Conservation (phyloP, 2,329 filamentous ascomycete genomes). For the Cercospora sesami region DNA sequence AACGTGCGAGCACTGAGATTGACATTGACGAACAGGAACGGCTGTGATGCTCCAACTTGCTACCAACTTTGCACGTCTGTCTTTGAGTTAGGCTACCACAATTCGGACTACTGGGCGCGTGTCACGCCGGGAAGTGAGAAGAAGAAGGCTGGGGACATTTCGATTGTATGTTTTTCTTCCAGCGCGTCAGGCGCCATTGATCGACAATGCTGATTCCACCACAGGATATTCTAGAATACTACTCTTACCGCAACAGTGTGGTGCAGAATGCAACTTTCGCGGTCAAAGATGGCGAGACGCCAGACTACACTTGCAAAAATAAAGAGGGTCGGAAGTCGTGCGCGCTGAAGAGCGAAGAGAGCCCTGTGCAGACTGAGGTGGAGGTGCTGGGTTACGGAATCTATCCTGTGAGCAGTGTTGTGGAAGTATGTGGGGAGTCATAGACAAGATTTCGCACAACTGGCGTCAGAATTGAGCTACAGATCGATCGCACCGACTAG, state of each 20-base stretch:
- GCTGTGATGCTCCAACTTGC: slow-evolving; percentile 4
- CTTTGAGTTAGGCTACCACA: neutral
- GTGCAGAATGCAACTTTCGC: slow-evolving; percentile 4
- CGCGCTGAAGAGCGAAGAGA: neutral
- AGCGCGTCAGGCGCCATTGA: no score
- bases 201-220: no score
- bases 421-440: neutral
- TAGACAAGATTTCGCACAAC: neutral
- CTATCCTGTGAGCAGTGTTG: neutral
- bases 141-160: neutral
- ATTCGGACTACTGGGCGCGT: slow-evolving; percentile 6
- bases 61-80: neutral
- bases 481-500: neutral
- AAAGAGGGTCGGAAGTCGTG: neutral
- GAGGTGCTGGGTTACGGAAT: neutral
- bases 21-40: neutral
- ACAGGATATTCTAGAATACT: slow-evolving; percentile 6
- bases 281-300: neutral
- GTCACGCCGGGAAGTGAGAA: neutral
- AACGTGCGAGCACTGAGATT: neutral
- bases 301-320: neutral
- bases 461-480: neutral
- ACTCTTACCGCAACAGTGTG: slow-evolving; percentile 10
- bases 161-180: neutral
- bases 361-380: neutral